Base-by-base conservation (phyloP, 1,139 yeast species). In the Entelexis paramagnoliae region DNA sequence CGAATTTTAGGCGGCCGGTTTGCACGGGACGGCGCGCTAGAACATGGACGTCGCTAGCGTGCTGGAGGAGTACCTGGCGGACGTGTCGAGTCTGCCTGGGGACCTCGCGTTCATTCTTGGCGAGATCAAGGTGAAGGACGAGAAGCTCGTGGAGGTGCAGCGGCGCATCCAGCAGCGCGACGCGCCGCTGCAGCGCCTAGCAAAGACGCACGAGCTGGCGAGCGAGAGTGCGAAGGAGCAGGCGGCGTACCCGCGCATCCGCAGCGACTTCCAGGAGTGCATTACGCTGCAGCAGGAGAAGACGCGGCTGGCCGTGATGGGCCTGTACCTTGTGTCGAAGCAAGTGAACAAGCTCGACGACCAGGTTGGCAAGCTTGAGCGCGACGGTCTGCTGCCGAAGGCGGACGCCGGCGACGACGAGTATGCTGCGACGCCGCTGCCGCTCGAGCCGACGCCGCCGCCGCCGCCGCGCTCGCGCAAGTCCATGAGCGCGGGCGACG, bases 171-270 rank as follows among this genome's bases (percentile, higher is more conserved):
- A 78, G 61, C 79, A 79, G 53, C 77, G 84, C 56, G 98, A 91
- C 63, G 72, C 77, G 20, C 86, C 81, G 60, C 71, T 91, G 51
- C 95, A 86, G 64, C 88, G 87, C 65, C 82, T 80, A 64, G 84
- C 88, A 54, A 78, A 83, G 59, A 81, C 87, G 48, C 81, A 87
- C 68, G 96, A 97, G 0, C 82, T 95, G 0, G 68, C 83, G 45
- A 76, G 82, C 2, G 84, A 80, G 58, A 84, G 84, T 65, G 94
- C 96, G 2, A 85, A 87, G 59, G 98, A 91, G 63, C 78, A 72
- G 43, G 82, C 77, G 57, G 64, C 84, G 11, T 76, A 77, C 60
- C 73, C 77, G 38, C 82, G 82, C 61, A 83, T 91, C 7, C 76
- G 78, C 46, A 83, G 82, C 45, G 93, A 83, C 54, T 78, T 82